Percentiles rank a stretch among this genome's conserved stretches.
phyloP scores from a whole-genome alignment of 805 yeast genomes.

The Wickerhamomyces kurtzmanii region DNA sequence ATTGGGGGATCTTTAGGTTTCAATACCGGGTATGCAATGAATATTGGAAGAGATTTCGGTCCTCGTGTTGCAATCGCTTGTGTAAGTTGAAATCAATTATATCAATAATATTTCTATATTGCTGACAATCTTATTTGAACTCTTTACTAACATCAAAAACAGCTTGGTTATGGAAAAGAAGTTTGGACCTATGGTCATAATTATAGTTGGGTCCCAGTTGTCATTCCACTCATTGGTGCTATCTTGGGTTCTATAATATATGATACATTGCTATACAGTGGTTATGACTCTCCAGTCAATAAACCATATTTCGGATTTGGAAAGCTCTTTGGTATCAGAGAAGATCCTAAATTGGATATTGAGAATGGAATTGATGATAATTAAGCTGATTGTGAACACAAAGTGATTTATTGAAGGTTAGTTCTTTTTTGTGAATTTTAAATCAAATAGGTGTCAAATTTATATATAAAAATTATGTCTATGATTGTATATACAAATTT shows the following conservation, averaged over 20 bases:
- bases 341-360: too few relatives aligned
- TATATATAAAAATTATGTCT: too few relatives aligned
- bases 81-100: constrained; percentile 16
- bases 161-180: constrained; percentile 19
- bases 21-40: constrained; percentile 25
- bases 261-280: constrained; percentile 19
- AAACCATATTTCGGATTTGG: constrained; percentile 13
- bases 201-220: constrained; percentile 22
- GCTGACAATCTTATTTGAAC: too few relatives aligned
- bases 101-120: too few relatives aligned
- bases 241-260: constrained; percentile 21
- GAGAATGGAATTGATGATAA: too few relatives aligned
- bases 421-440: too few relatives aligned
- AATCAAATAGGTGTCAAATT: too few relatives aligned
- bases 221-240: constrained; percentile 22
- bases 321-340: too few relatives aligned
- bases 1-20: constrained; percentile 23
- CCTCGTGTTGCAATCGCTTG: constrained; percentile 21
- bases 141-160: too few relatives aligned
- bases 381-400: too few relatives aligned
- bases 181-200: constrained; percentile 17
- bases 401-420: too few relatives aligned
- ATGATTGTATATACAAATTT: too few relatives aligned
- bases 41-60: constrained; percentile 24
- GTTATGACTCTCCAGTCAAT: constrained; percentile 19